Percentiles rank a stretch among this genome's conserved stretches.
These are phyloP conservation scores for Chrysanthemum seticuspe DNA, from an alignment of 129 eudicot species.

Conservation along the genomic window DNA sequence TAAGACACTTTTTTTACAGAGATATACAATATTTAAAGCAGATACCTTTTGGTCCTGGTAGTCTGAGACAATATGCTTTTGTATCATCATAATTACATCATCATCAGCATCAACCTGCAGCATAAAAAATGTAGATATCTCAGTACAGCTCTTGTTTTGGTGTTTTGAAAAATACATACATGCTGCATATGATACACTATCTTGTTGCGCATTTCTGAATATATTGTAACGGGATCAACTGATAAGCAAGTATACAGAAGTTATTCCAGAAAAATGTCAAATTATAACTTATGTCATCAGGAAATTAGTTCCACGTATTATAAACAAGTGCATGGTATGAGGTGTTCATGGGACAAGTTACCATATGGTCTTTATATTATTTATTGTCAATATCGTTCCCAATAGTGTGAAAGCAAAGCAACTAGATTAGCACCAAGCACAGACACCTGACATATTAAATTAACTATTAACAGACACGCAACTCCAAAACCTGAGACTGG, in stretches of 20 bases:
- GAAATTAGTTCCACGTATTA: too few relatives aligned
- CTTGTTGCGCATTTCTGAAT: neutral
- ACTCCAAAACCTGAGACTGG: neutral
- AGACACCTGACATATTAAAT: too few relatives aligned
- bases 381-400: too few relatives aligned
- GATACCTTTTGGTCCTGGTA: conserved; percentile 83
- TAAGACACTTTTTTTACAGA: neutral
- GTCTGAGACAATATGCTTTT: conserved; percentile 61
- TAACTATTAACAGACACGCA: neutral
- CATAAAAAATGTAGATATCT: conserved; percentile 9
- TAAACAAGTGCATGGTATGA: too few relatives aligned
- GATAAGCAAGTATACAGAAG: neutral
- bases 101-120: conserved; percentile 70
- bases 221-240: neutral
- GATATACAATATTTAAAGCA: conserved; percentile 9
- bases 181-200: neutral
- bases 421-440: too few relatives aligned
- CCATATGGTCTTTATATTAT: too few relatives aligned
- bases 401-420: too few relatives aligned
- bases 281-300: too few relatives aligned
- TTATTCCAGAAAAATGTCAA: too few relatives aligned
- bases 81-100: conserved; percentile 56
- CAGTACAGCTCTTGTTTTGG: neutral
- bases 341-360: too few relatives aligned
- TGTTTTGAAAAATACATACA: neutral